Conservation (phyloP, 176 grass and related monocot genomes). For the Pontederia paniculata region DNA sequence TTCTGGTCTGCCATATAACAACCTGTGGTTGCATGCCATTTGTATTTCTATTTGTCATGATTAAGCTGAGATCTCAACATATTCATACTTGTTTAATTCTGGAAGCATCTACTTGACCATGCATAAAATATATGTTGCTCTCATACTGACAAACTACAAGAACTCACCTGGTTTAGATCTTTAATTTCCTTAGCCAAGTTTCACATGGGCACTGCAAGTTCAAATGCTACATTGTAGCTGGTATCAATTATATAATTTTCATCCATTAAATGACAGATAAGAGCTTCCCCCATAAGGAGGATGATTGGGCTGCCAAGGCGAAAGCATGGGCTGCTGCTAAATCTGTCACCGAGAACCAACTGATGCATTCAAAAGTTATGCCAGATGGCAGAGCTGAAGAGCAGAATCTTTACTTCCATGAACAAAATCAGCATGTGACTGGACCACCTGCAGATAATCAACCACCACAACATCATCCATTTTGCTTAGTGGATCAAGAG, state of each 20-base stretch:
- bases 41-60: no score
- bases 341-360: slow-evolving; percentile 43
- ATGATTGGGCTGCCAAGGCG: slow-evolving; percentile 79
- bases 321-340: slow-evolving; percentile 78
- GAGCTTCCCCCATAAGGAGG: slow-evolving; percentile 27
- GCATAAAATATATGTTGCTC: no score
- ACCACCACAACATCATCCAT: slow-evolving; percentile 22
- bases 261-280: slow-evolving; percentile 29
- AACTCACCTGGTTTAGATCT: no score
- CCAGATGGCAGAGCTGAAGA: slow-evolving; percentile 39
- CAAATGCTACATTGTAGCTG: neutral
- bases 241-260: neutral
- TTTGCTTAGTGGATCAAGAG: slow-evolving; percentile 45
- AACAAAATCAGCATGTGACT: slow-evolving; percentile 43
- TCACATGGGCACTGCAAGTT: no score
- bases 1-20: no score
- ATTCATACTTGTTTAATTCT: no score
- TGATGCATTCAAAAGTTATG: slow-evolving; percentile 28
- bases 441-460: slow-evolving; percentile 30
- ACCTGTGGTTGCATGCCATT: no score
- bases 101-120: no score
- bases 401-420: slow-evolving; percentile 32
- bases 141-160: no score
- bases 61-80: no score
- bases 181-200: no score